These are phyloP conservation scores for Ascochyta clinopodiicola DNA, from an alignment of 2,329 filamentous ascomycete genomes.

Conservation along the genomic window DNA sequence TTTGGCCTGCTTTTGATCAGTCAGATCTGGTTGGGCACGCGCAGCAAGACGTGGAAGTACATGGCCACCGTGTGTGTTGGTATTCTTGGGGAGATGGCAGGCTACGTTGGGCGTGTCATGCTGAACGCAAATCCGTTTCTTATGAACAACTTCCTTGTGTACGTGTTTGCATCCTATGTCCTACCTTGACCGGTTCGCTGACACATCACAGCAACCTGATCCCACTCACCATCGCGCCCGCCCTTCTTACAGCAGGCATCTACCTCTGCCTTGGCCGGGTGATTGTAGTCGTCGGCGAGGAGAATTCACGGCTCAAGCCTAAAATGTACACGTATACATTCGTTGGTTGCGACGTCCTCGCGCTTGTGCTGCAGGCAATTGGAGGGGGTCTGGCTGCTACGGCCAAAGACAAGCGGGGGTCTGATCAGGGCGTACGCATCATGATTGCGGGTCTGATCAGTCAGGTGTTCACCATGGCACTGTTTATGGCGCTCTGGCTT, in stretches of 20 bases:
- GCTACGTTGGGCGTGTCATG: constrained; percentile 62
- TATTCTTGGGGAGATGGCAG: constrained; percentile 59
- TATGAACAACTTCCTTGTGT: constrained; percentile 58
- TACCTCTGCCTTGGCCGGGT: constrained; percentile 63
- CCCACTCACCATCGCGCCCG: constrained; percentile 62
- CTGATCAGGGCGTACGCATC: constrained; percentile 58
- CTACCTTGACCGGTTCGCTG: constrained; percentile 5
- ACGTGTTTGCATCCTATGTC: constrained; percentile 30
- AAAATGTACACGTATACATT: constrained; percentile 63
- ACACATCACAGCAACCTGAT: constrained; percentile 56
- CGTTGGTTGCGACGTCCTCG: constrained; percentile 62
- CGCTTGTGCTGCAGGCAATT: constrained; percentile 63
- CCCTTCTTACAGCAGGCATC: constrained; percentile 60
- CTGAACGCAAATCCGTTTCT: constrained; percentile 61
- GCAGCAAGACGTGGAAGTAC: constrained; percentile 61
- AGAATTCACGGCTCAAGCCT: constrained; percentile 33
- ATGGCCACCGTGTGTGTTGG: constrained; percentile 55
- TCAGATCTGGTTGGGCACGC: constrained; percentile 58
- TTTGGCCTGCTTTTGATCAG: constrained; percentile 55
- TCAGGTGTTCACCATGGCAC: constrained; percentile 60
- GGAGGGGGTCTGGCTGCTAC: constrained; percentile 64
- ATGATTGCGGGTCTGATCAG: constrained; percentile 64
- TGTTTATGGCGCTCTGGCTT: constrained; percentile 52
- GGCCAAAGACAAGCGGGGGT: constrained; percentile 48
- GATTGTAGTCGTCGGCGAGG: constrained; percentile 57